Evolutionary conservation across 2,329 filamentous ascomycete genomes (phyloP), one percentile per base, ranked within the genome.

Genomic region (Blastomyces gilchristii): DNA sequence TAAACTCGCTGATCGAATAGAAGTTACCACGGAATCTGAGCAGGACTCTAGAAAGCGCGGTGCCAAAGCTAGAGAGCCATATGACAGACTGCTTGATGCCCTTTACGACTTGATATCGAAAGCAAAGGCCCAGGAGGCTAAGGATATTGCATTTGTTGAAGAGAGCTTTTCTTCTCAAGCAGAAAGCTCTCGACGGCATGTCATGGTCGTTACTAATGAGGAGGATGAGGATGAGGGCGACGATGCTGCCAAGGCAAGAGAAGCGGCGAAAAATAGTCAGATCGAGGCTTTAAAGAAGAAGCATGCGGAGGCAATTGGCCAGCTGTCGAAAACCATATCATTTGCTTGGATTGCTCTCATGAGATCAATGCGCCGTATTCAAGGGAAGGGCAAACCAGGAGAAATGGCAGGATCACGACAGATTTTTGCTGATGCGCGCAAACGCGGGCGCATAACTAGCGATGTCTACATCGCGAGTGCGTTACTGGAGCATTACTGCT

Each of bases 381-480:
- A 97, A 75, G 95, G 94, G 65, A 87, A 88, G 70, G 86, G 86
- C 58, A 82, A 83, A 65, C 91, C 92, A 67, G 87, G 87, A 45
- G 86, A 84, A 69, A 74, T 80, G 16, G 79, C 84, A 47, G 94
- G 94, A 2, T 88, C 95, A 69, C 85, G 94, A 65, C 88, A 91
- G 68, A 86, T 97, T 14, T 97, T 99, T 71, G 87, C 86, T 1
- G 91, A 97, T 74, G 92, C 94, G 58, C 86, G 94, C 43, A 88
- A 89, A 70, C 87, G 87, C 67, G 95, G 94, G 22, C 88, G 91
- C 61, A 83, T 99, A 56, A 94, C 91, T 8, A 96, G 91, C 69
- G 94, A 97, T 73, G 90, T 97, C 6, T 99, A 99, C 72, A 89
- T 97, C 62, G 91, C 91, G 0, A 91, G 91, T 68, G 94, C 95